These are phyloP conservation scores for Fonsecaea erecta DNA, from an alignment of 2,329 filamentous ascomycete species.

Conservation along the genomic window DNA sequence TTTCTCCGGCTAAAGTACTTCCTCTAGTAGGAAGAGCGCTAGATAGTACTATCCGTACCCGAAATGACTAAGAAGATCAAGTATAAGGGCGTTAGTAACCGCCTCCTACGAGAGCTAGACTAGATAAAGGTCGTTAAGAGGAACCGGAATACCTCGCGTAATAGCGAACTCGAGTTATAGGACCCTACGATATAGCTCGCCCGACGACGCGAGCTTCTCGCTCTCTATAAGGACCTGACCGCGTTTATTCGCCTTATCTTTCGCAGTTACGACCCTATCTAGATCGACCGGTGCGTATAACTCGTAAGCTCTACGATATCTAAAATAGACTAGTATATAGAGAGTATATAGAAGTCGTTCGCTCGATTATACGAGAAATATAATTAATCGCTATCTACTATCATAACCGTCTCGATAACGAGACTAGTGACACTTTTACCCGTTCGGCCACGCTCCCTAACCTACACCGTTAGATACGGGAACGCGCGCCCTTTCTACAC, in stretches of 20 bases:
- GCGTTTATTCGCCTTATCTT: neutral
- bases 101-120: neutral
- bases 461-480: too few relatives aligned
- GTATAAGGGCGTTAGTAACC: neutral
- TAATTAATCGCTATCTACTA: too few relatives aligned
- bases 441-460: too few relatives aligned
- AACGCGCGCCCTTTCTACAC: too few relatives aligned
- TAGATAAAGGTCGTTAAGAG: neutral
- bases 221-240: neutral
- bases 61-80: slow-evolving; percentile 1
- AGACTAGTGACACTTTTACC: too few relatives aligned
- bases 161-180: neutral
- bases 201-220: neutral
- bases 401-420: too few relatives aligned
- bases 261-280: neutral
- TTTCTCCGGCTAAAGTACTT: neutral
- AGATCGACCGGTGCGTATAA: neutral
- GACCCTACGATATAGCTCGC: neutral
- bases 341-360: too few relatives aligned
- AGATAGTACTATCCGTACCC: neutral
- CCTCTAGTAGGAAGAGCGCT: neutral
- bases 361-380: too few relatives aligned
- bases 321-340: too few relatives aligned
- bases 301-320: too few relatives aligned
- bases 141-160: neutral